Evolutionary conservation across 768 basidiomycete genomes (phyloP).

Genomic region (Lyophyllum shimeji): DNA sequence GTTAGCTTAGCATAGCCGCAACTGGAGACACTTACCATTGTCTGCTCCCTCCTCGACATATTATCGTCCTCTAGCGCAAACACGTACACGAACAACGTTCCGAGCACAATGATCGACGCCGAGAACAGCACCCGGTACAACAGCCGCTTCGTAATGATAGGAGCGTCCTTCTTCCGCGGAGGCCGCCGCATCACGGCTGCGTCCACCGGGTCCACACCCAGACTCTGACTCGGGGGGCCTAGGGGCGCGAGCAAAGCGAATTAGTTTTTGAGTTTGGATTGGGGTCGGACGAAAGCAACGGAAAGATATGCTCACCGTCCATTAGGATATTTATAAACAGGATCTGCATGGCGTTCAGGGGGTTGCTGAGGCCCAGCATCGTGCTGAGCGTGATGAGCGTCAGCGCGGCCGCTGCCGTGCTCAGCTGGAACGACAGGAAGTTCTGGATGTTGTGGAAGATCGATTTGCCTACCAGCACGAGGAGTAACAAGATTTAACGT

Average conservation of each 20-base stretch:
- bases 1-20: no score
- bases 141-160: conserved; percentile 76
- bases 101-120: conserved; percentile 86
- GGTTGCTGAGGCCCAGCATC: conserved; percentile 84
- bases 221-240: conserved; percentile 93
- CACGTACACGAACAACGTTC: conserved; percentile 85
- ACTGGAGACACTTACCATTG: conserved; percentile 67
- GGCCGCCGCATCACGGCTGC: conserved; percentile 90
- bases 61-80: conserved; percentile 81
- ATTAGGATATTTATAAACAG: conserved; percentile 99
- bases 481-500: neutral
- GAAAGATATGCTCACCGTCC: conserved; percentile 60
- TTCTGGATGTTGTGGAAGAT: conserved; percentile 99
- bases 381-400: conserved; percentile 95
- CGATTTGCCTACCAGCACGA: conserved; percentile 70
- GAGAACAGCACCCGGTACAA: conserved; percentile 87
- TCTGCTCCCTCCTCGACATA: conserved; percentile 88
- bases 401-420: conserved; percentile 94
- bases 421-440: conserved; percentile 95
- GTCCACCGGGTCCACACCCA: conserved; percentile 96
- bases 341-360: conserved; percentile 98
- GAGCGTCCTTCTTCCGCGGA: conserved; percentile 89
- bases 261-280: neutral
- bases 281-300: neutral
- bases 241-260: neutral